A percentile compares a stretch with the other conserved stretches of the same genome.
Evolutionary conservation across 257 asterid species (phyloP).

Genomic region (Fraxinus excelsior): DNA sequence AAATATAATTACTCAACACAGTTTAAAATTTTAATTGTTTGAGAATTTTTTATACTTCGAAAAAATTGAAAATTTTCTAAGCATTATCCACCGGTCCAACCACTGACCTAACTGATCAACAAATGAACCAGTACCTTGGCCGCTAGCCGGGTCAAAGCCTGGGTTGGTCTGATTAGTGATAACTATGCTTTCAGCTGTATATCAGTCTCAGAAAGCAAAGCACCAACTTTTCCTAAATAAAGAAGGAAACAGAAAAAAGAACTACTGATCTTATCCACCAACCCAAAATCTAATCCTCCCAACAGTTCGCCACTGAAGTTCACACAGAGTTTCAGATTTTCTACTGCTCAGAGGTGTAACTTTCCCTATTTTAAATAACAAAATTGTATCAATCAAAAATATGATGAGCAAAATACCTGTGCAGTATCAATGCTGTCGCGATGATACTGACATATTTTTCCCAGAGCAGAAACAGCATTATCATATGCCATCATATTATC

Average conservation of each 20-base stretch:
- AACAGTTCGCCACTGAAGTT: background rate
- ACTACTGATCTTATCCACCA: background rate
- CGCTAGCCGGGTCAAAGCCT: too few species aligned
- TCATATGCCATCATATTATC: constrained; percentile 94
- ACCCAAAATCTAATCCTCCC: background rate
- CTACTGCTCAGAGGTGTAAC: background rate
- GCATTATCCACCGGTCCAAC: too few species aligned
- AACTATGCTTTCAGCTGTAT: background rate
- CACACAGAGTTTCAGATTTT: background rate
- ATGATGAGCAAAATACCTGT: constrained; percentile 49
- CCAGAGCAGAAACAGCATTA: constrained; percentile 95
- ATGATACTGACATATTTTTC: constrained; percentile 90
- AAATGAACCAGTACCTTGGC: too few species aligned
- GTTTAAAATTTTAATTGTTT: too few species aligned
- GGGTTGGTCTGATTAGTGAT: background rate
- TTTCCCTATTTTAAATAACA: background rate
- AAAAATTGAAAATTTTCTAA: too few species aligned
- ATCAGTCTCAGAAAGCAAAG: background rate
- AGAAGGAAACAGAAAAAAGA: background rate
- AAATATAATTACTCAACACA: too few species aligned
- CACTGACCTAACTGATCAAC: too few species aligned
- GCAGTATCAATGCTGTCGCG: constrained; percentile 89
- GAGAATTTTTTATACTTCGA: too few species aligned
- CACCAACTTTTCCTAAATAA: background rate
- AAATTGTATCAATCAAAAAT: background rate